These are phyloP conservation scores for Prototheca cutis DNA, from an alignment of 163 green algal genomes.

Conservation along the genomic window DNA sequence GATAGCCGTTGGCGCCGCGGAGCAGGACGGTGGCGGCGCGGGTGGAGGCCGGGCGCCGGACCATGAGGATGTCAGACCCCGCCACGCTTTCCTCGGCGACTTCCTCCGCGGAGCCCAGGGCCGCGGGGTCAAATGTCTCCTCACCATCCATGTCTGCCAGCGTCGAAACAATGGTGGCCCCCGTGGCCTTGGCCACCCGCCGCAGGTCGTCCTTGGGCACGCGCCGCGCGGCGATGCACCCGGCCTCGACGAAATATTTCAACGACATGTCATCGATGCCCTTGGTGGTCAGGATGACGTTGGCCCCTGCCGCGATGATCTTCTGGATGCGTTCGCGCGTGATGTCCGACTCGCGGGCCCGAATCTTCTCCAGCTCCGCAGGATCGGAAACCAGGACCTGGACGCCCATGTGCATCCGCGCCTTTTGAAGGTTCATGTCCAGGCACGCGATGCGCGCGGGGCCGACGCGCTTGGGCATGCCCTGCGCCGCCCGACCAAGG, in stretches of 20 bases:
- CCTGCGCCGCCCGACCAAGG: slow-evolving; percentile 74
- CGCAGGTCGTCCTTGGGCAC: slow-evolving; percentile 94
- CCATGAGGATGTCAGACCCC: slow-evolving; percentile 85
- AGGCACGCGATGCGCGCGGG: slow-evolving; percentile 90
- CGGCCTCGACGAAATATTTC: slow-evolving; percentile 99
- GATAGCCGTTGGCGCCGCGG: slow-evolving; percentile 94
- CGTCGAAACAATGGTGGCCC: slow-evolving; percentile 72
- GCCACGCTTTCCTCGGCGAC: slow-evolving; percentile 80
- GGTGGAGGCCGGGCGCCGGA: slow-evolving; percentile 23
- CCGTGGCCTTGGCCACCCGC: slow-evolving; percentile 87
- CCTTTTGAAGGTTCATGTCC: slow-evolving; percentile 97
- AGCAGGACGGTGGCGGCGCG: slow-evolving; percentile 71
- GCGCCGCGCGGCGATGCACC: slow-evolving; percentile 76
- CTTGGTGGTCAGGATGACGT: slow-evolving; percentile 93
- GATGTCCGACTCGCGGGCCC: slow-evolving; percentile 87
- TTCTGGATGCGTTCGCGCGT: slow-evolving; percentile 90
- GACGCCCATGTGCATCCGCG: slow-evolving; percentile 94
- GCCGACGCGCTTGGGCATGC: slow-evolving; percentile 74
- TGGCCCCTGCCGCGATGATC: slow-evolving; percentile 78
- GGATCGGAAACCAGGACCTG: slow-evolving; percentile 91
- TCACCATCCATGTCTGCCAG: slow-evolving; percentile 95
- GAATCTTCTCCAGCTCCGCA: slow-evolving; percentile 90
- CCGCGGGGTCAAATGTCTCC: slow-evolving; percentile 83
- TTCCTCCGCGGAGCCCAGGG: slow-evolving; percentile 74
- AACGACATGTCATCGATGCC: slow-evolving; percentile 97